Percentiles rank a stretch among this genome's conserved stretches.
Evolutionary conservation across 1,284 basidiomycete genomes (phyloP).

Genomic region (Meripilus lineatus): DNA sequence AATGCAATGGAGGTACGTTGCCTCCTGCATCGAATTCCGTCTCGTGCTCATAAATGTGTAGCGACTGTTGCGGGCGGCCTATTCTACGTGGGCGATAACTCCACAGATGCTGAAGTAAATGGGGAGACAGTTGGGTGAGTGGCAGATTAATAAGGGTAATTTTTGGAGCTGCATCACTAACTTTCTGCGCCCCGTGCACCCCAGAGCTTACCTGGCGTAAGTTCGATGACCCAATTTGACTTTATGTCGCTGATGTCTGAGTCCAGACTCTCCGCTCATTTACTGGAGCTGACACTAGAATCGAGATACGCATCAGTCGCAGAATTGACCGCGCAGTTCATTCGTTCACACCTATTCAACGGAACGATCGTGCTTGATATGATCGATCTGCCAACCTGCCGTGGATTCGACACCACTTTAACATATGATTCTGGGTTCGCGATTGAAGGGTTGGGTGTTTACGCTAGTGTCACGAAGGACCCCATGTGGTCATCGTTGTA

Average conservation of each 20-base stretch:
- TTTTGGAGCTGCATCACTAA: not conserved
- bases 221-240: too few relatives aligned
- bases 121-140: not conserved
- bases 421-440: not conserved
- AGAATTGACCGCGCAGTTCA: not conserved
- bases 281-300: not conserved
- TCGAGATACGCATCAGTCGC: not conserved
- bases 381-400: not conserved
- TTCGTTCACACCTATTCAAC: not conserved
- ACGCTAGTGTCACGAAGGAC: not conserved
- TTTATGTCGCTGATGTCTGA: not conserved
- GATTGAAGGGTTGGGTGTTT: conserved; percentile 3
- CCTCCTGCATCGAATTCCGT: not conserved
- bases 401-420: too few relatives aligned
- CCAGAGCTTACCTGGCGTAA: not conserved
- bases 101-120: not conserved
- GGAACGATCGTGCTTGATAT: not conserved
- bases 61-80: not conserved
- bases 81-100: not conserved
- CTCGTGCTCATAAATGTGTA: not conserved
- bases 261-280: not conserved
- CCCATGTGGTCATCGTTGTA: not conserved
- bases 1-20: conserved; percentile 3
- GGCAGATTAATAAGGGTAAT: too few relatives aligned
- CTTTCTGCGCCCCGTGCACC: not conserved